Evolutionary conservation across 2,329 filamentous ascomycete genomes (phyloP).

Genomic region (Trichoderma brevicompactum): DNA sequence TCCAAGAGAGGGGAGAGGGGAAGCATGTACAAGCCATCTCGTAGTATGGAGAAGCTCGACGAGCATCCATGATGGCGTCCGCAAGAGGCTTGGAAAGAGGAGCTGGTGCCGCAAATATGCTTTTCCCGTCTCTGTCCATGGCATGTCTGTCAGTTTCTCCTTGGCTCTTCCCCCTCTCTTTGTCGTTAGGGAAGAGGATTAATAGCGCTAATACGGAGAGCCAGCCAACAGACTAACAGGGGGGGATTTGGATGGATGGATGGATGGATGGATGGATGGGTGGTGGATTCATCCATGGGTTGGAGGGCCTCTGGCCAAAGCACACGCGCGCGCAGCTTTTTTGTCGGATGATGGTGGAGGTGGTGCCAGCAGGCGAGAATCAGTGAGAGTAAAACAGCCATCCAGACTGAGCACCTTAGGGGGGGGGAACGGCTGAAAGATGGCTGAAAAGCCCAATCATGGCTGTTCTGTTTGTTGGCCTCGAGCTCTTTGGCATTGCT

Average conservation of each 20-base stretch:
- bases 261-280: constrained; percentile 1
- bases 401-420: too few relatives aligned
- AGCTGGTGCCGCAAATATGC: constrained; percentile 24
- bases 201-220: constrained; percentile 9
- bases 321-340: constrained; percentile 1
- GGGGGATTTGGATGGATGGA: background rate
- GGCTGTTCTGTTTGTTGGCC: too few relatives aligned
- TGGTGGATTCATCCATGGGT: constrained; percentile 16
- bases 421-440: background rate
- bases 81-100: constrained; percentile 22
- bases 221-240: constrained; percentile 20
- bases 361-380: constrained; percentile 5
- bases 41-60: constrained; percentile 20
- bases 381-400: background rate
- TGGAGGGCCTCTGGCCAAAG: constrained; percentile 11
- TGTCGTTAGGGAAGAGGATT: background rate
- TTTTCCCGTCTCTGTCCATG: background rate
- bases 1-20: constrained; percentile 3
- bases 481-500: too few relatives aligned
- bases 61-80: constrained; percentile 8
- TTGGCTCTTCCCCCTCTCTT: background rate
- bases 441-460: too few relatives aligned
- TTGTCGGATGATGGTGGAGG: constrained; percentile 27
- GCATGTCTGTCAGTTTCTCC: background rate
- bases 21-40: constrained; percentile 15